Base-by-base conservation (phyloP, 148 eudicot genomes). In the Polygonum aviculare region DNA sequence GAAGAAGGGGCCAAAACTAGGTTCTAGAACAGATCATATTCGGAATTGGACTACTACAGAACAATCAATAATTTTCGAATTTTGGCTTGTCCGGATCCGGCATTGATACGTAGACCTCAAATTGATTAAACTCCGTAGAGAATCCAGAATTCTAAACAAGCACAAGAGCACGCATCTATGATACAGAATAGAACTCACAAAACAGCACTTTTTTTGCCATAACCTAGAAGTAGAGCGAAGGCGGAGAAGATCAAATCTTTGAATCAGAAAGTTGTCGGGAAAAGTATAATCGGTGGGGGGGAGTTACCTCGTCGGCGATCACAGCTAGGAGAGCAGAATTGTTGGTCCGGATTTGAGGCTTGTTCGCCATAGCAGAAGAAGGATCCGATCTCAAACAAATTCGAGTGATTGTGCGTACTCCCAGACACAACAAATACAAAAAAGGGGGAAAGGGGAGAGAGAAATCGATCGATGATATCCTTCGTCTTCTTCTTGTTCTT, bases 281-380 rank as follows among this genome's bases (percentile, higher is more conserved):
- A 4, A 59, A 54, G 1, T 1, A 26, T 1, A 59, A 21, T 0
- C 10, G 22, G 1, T n/a, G 40, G 40, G 49, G 21, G n/a, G 1
- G 16, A 35, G 15, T 70, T 70, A 72, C 75, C 54, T 72, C 75
- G 54, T 72, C 75, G 50, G 52, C 75, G 75, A 72, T 72, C 54
- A 26, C 75, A n/a, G 75, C 75, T 16, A 72, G 45, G 54, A 72
- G 75, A 19, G 51, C 75, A 21, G 75, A 44, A 72, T 9, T 44
- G 38, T 19, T 44, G 15, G 50, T 72, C 75, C 54, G 52, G 75
- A 72, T 72, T 72, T 44, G 75, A 72, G 75, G 33, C 19, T 72
- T 48, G 52, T 72, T 72, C 21, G 75, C 75, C 75, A 72, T 72
- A 3, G 15, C 45, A 67, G 36, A 33, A 67, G 45, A 38, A 67